These are phyloP conservation scores for Grifola frondosa DNA, from an alignment of 1,284 basidiomycete species.

Conservation along the genomic window DNA sequence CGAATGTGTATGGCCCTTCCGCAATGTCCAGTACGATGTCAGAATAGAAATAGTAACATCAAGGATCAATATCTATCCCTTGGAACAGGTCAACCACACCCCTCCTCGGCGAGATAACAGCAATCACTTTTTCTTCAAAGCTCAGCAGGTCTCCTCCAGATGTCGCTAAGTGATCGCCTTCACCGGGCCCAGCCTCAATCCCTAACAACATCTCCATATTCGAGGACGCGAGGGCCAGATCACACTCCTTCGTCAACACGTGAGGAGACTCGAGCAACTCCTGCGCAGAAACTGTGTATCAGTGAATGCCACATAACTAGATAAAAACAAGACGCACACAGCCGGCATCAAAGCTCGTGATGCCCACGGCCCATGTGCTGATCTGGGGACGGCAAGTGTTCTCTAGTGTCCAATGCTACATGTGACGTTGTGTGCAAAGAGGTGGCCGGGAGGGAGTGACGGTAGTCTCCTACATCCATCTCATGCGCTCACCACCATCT, in stretches of 20 bases:
- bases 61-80: no score
- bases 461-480: no score
- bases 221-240: constrained; percentile 48
- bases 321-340: no score
- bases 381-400: no score
- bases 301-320: neutral
- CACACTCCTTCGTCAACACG: constrained; percentile 47
- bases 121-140: constrained; percentile 57
- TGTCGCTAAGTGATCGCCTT: constrained; percentile 64
- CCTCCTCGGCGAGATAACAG: constrained; percentile 50
- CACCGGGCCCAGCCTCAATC: constrained; percentile 25
- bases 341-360: constrained; percentile 67
- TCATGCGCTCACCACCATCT: no score
- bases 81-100: constrained; percentile 43
- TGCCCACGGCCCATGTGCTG: constrained; percentile 66
- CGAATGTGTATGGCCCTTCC: no score
- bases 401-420: constrained; percentile 63
- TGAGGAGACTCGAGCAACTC: constrained; percentile 30
- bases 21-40: no score
- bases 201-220: constrained; percentile 55
- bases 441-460: no score
- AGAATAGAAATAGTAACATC: no score
- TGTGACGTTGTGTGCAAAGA: constrained; percentile 64
- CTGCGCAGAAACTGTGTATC: no score
- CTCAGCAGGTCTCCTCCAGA: constrained; percentile 59